Evolutionary conservation across 2,329 filamentous ascomycete species (phyloP).

Genomic region (Cytospora paraplurivora): DNA sequence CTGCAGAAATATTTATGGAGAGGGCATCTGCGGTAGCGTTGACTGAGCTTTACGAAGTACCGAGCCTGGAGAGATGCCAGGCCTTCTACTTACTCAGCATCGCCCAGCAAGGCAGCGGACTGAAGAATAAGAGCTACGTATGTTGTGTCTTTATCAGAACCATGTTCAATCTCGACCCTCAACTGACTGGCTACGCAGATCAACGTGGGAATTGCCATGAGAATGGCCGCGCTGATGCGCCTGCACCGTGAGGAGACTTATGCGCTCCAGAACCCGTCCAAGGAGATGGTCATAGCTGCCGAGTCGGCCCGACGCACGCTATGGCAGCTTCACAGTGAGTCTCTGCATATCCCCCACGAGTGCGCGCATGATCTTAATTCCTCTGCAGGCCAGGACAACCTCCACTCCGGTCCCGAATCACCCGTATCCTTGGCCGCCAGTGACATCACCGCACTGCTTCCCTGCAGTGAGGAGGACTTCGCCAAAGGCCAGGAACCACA

Average conservation of each 20-base stretch:
- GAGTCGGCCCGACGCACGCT: conserved; percentile 60
- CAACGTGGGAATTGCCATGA: conserved; percentile 58
- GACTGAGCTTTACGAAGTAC: conserved; percentile 53
- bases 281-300: conserved; percentile 49
- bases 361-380: not conserved
- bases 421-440: conserved; percentile 53
- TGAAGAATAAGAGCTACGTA: conserved; percentile 57
- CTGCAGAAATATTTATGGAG: conserved; percentile 57
- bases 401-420: conserved; percentile 55
- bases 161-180: conserved; percentile 24
- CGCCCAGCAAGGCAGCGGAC: conserved; percentile 59
- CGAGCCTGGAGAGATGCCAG: conserved; percentile 58
- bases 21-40: conserved; percentile 51
- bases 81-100: conserved; percentile 61
- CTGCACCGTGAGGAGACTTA: conserved; percentile 60
- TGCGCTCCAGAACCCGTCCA: conserved; percentile 43
- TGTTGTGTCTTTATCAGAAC: conserved; percentile 31
- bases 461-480: conserved; percentile 56
- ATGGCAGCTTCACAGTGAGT: conserved; percentile 59
- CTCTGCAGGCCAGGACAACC: conserved; percentile 52
- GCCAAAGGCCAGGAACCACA: conserved; percentile 49
- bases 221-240: conserved; percentile 57
- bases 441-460: conserved; percentile 58
- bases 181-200: conserved; percentile 42
- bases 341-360: not conserved